Conservation (phyloP, 169 alveolate species). For the Cardiosporidium cionae region DNA sequence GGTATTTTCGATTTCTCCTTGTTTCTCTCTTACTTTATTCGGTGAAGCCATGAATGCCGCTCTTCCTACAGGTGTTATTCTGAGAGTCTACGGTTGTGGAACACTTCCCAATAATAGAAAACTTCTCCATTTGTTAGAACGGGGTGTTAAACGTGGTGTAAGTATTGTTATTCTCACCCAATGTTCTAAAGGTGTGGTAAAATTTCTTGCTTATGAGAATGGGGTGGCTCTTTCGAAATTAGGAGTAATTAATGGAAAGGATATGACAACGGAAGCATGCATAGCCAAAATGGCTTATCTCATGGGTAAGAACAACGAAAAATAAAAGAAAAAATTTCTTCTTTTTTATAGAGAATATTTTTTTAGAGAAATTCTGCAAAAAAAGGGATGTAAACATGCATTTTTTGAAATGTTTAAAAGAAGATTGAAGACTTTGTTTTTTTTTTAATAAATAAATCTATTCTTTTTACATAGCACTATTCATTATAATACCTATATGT, state of each 20-base stretch:
- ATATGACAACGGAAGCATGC: constrained; percentile 67
- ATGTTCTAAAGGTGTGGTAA: constrained; percentile 64
- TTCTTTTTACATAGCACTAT: neutral
- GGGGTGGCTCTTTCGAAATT: constrained; percentile 49
- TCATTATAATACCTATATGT: too few relatives aligned
- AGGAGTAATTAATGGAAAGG: constrained; percentile 63
- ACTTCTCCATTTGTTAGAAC: constrained; percentile 36
- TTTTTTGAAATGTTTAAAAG: neutral
- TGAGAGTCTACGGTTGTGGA: constrained; percentile 62
- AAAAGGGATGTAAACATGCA: neutral
- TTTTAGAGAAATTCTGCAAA: neutral
- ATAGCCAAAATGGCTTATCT: constrained; percentile 57
- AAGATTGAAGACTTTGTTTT: neutral
- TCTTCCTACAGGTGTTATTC: constrained; percentile 36
- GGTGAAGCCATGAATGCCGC: neutral
- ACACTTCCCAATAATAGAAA: constrained; percentile 57
- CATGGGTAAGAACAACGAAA: constrained; percentile 48
- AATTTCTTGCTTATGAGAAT: constrained; percentile 57
- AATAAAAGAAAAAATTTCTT: too few relatives aligned
- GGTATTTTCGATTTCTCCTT: too few relatives aligned
- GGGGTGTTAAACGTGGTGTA: constrained; percentile 57
- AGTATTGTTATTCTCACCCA: constrained; percentile 64
- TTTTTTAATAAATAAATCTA: neutral
- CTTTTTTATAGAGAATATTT: too few relatives aligned
- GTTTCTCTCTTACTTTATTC: too few relatives aligned